Percentiles rank a stretch among this genome's conserved stretches.
Evolutionary conservation across 441 rosid species (phyloP).

Genomic region (Euphorbia schlechtendalii): DNA sequence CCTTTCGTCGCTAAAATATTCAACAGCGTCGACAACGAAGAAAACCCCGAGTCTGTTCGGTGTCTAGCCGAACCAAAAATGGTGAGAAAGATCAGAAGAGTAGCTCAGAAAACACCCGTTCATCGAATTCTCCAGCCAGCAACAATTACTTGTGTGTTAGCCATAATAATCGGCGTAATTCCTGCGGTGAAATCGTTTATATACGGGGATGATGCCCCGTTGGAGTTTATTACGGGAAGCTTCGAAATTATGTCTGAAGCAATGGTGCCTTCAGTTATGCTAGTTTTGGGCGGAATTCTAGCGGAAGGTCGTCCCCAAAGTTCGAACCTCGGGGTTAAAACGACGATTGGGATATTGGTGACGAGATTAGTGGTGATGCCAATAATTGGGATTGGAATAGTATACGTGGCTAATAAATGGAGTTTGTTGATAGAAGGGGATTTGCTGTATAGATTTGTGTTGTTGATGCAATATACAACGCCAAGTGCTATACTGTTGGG

Average conservation of each 20-base stretch:
- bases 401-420: conserved; percentile 46
- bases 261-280: conserved; percentile 92
- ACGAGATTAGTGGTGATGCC: conserved; percentile 88
- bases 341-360: conserved; percentile 54
- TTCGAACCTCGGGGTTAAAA: conserved; percentile 61
- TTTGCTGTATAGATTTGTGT: conserved; percentile 65
- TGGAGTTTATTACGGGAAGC: conserved; percentile 77
- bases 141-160: conserved; percentile 64
- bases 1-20: conserved; percentile 74
- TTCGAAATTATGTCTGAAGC: conserved; percentile 67
- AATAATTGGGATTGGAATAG: conserved; percentile 59
- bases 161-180: conserved; percentile 62
- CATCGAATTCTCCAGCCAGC: conserved; percentile 88
- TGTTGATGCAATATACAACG: conserved; percentile 74
- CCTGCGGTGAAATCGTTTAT: conserved; percentile 51
- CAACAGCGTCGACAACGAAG: conserved; percentile 34
- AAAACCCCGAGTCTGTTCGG: conserved; percentile 52
- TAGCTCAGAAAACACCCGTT: conserved; percentile 73
- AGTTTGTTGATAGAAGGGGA: conserved; percentile 44
- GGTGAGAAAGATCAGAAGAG: conserved; percentile 69
- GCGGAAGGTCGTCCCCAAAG: conserved; percentile 84
- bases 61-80: conserved; percentile 85
- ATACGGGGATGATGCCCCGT: conserved; percentile 66
- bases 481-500: conserved; percentile 91
- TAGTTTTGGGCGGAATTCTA: conserved; percentile 86